A percentile compares a stretch with the other conserved stretches of the same genome.
Evolutionary conservation across 2,329 filamentous ascomycete genomes (phyloP).

Genomic region (Pseudogymnoascus sp.): DNA sequence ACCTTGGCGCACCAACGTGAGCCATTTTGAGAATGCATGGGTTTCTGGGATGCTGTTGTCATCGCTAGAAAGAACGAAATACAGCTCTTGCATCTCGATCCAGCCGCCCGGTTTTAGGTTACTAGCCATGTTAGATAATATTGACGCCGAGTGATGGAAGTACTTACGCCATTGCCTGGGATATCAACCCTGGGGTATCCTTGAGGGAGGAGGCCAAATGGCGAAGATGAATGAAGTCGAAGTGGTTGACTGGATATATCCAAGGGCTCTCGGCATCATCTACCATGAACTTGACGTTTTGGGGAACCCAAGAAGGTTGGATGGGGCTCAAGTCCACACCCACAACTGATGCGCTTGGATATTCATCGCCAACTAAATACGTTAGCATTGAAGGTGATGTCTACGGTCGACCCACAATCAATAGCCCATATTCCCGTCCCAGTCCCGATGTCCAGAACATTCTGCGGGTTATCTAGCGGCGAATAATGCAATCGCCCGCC

Average conservation of each 20-base stretch:
- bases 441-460: conserved; percentile 15
- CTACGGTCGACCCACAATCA: neutral
- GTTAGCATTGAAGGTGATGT: neutral
- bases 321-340: conserved; percentile 38
- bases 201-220: conserved; percentile 10
- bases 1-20: conserved; percentile 7
- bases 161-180: conserved; percentile 9
- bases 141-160: neutral
- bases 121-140: neutral
- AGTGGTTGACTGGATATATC: conserved; percentile 24
- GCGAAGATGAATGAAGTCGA: conserved; percentile 17
- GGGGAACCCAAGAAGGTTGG: conserved; percentile 34
- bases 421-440: conserved; percentile 14
- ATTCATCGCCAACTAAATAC: conserved; percentile 19
- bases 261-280: conserved; percentile 43
- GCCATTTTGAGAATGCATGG: conserved; percentile 9
- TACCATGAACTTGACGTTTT: conserved; percentile 41
- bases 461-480: neutral
- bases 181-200: conserved; percentile 12
- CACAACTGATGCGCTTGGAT: conserved; percentile 25
- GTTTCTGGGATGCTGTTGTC: conserved; percentile 13
- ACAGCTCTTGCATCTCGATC: conserved; percentile 25
- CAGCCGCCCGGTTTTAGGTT: conserved; percentile 22
- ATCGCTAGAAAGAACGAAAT: conserved; percentile 9
- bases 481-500: conserved; percentile 17